A percentile compares a stretch with the other conserved stretches of the same genome.
phyloP scores from a whole-genome alignment of 805 yeast genomes.

The Ascoidea asiatica region DNA sequence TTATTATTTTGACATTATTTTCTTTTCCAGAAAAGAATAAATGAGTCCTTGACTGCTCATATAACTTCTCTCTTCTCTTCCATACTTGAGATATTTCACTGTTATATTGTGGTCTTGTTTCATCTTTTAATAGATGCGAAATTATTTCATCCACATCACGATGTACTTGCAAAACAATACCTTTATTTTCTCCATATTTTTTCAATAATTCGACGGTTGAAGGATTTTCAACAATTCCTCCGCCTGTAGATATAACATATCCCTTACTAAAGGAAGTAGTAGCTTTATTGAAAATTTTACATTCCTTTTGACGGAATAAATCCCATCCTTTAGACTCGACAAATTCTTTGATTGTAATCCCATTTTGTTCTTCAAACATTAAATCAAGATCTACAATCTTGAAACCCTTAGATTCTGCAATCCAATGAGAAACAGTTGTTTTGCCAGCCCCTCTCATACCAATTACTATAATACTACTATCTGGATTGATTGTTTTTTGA shows the following conservation, averaged over 20 bases:
- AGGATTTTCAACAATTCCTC: conserved; percentile 79
- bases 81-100: conserved; percentile 77
- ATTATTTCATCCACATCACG: conserved; percentile 76
- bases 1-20: conserved; percentile 32
- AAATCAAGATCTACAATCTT: conserved; percentile 64
- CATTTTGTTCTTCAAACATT: conserved; percentile 42
- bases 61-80: conserved; percentile 69
- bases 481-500: conserved; percentile 22
- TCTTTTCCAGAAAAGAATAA: conserved; percentile 71
- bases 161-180: conserved; percentile 82
- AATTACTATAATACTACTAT: conserved; percentile 58
- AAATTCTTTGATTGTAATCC: conserved; percentile 41
- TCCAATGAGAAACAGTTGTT: conserved; percentile 72
- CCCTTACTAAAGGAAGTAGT: conserved; percentile 28
- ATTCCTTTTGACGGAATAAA: conserved; percentile 62
- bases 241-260: conserved; percentile 84
- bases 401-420: conserved; percentile 56
- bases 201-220: conserved; percentile 54
- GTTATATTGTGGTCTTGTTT: conserved; percentile 75
- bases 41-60: conserved; percentile 66
- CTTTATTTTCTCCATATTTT: conserved; percentile 39
- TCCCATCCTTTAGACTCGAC: conserved; percentile 73
- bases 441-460: conserved; percentile 99
- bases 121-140: conserved; percentile 59
- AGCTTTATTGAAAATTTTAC: conserved; percentile 36